Percentiles rank a stretch among this genome's conserved stretches.
Conservation (phyloP, 2,329 filamentous ascomycete species). For the Magnaporthiopsis incrustans region DNA sequence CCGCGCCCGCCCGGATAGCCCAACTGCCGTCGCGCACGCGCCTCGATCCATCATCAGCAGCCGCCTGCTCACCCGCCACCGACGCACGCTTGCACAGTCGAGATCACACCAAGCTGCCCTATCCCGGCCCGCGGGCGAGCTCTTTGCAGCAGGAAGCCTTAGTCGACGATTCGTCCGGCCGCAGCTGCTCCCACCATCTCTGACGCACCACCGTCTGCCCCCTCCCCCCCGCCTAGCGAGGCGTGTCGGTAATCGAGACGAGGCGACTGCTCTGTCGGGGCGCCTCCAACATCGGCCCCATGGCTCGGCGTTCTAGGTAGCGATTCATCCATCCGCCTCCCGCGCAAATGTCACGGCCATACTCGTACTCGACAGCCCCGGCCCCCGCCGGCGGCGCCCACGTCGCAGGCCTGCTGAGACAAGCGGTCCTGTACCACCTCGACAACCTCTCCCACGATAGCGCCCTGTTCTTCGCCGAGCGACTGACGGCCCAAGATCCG, state of each 20-base stretch:
- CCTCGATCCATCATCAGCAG: background rate
- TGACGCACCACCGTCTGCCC: background rate
- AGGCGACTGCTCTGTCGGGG: background rate
- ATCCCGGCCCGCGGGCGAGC: background rate
- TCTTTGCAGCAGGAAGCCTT: background rate
- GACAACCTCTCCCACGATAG: slow-evolving; percentile 87
- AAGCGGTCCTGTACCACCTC: slow-evolving; percentile 61
- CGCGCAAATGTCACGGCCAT: slow-evolving; percentile 12
- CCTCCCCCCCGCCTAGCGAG: background rate
- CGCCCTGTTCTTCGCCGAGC: slow-evolving; percentile 86
- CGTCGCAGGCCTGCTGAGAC: slow-evolving; percentile 45
- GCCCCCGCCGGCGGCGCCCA: slow-evolving; percentile 40
- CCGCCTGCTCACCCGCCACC: background rate
- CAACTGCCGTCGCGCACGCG: background rate
- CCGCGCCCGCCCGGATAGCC: background rate
- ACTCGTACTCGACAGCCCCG: slow-evolving; percentile 30
- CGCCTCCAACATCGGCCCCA: slow-evolving; percentile 7
- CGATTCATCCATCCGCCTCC: slow-evolving; percentile 1
- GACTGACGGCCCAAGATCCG: slow-evolving; percentile 76
- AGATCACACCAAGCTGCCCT: background rate
- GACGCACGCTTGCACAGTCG: background rate
- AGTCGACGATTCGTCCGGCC: background rate
- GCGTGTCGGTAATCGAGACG: background rate
- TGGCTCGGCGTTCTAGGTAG: slow-evolving; percentile 12
- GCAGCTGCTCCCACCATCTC: background rate